Evolutionary conservation across 176 grass and related monocot genomes (phyloP).

Genomic region (Carex myosuroides): DNA sequence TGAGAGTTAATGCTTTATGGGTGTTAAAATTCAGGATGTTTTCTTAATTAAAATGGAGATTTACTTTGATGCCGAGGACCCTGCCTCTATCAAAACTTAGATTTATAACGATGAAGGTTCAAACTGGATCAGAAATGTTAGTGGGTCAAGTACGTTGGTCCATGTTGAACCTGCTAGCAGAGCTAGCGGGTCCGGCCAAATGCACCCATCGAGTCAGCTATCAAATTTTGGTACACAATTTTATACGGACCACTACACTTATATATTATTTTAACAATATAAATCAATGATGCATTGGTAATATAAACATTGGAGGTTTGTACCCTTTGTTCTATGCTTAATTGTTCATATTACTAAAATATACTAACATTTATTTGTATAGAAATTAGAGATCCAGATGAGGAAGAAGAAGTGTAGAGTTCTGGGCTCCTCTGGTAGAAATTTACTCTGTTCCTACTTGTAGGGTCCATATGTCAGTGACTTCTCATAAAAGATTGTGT

Average conservation of each 20-base stretch:
- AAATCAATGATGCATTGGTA: background rate
- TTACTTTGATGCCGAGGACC: too few species aligned
- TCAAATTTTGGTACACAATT: too few species aligned
- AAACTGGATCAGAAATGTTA: too few species aligned
- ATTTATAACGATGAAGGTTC: too few species aligned
- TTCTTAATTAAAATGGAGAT: background rate
- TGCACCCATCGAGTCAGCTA: too few species aligned
- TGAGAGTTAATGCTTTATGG: too few species aligned
- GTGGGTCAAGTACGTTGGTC: too few species aligned
- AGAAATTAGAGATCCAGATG: background rate
- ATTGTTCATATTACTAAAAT: background rate
- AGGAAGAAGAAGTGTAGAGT: background rate
- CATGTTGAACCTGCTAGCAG: too few species aligned
- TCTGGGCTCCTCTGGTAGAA: background rate
- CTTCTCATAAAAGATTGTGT: background rate
- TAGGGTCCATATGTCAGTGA: background rate
- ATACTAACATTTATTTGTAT: background rate
- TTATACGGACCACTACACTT: too few species aligned
- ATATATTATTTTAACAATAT: too few species aligned
- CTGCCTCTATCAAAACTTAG: too few species aligned
- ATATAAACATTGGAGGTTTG: background rate
- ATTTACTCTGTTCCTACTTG: background rate
- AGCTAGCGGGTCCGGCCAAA: too few species aligned
- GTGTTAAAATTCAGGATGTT: background rate
- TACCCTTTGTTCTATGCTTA: background rate